A percentile compares a stretch with the other conserved stretches of the same genome.
These are phyloP conservation scores for Pseudogymnoascus sp. DNA, from an alignment of 2,329 filamentous ascomycete genomes.

Conservation along the genomic window DNA sequence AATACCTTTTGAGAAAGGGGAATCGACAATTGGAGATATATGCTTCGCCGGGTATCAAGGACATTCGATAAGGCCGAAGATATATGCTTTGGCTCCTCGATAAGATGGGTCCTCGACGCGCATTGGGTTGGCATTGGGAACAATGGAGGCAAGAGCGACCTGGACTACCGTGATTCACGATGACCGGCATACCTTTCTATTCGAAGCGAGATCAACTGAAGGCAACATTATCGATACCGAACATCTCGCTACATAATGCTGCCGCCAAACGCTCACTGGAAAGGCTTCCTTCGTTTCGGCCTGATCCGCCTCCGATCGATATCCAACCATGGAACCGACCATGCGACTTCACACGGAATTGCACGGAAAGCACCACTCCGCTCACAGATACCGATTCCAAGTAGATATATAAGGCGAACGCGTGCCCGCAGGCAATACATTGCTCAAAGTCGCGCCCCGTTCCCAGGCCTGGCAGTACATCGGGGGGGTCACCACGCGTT, in stretches of 20 bases:
- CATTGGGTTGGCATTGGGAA: background rate
- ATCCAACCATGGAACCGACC: background rate
- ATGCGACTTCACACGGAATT: background rate
- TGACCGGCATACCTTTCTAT: background rate
- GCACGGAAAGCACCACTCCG: background rate
- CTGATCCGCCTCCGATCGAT: background rate
- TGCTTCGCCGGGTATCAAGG: slow-evolving; percentile 54
- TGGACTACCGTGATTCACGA: background rate
- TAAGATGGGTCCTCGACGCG: background rate
- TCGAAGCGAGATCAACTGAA: background rate
- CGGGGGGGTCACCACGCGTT: background rate
- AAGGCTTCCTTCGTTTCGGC: background rate
- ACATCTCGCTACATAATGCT: background rate
- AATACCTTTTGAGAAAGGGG: slow-evolving; percentile 60
- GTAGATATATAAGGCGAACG: background rate
- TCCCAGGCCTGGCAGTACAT: background rate
- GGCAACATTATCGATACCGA: background rate
- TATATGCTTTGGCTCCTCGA: background rate
- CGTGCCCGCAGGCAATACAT: background rate
- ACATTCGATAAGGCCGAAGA: slow-evolving; percentile 35
- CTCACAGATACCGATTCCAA: background rate
- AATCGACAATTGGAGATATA: slow-evolving; percentile 60
- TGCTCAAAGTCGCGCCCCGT: background rate
- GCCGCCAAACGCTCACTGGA: background rate
- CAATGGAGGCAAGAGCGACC: background rate